Evolutionary conservation across 2,329 filamentous ascomycete species (phyloP).

Genomic region (Paecilomyces sp.): DNA sequence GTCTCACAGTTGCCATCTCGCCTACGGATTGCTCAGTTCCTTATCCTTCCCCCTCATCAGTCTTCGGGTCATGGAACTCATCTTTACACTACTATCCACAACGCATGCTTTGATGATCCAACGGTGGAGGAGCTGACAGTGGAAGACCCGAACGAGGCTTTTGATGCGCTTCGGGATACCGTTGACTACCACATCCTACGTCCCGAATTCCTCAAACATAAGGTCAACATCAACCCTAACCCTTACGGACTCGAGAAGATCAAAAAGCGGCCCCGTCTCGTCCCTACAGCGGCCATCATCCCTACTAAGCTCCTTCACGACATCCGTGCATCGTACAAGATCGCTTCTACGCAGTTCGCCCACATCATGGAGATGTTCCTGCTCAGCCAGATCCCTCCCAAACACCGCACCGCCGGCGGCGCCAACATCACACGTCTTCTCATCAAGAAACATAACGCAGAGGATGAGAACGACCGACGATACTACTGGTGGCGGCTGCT

Average conservation of each 20-base stretch:
- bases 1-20: slow-evolving; percentile 63
- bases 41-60: slow-evolving; percentile 85
- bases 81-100: slow-evolving; percentile 75
- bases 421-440: slow-evolving; percentile 46
- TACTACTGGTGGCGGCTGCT: slow-evolving; percentile 62
- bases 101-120: slow-evolving; percentile 57
- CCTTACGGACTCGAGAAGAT: slow-evolving; percentile 26
- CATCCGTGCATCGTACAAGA: slow-evolving; percentile 49
- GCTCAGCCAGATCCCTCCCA: slow-evolving; percentile 47
- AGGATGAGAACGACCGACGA: slow-evolving; percentile 49
- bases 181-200: slow-evolving; percentile 53
- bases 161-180: slow-evolving; percentile 58
- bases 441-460: slow-evolving; percentile 38
- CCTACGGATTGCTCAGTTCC: slow-evolving; percentile 83
- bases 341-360: slow-evolving; percentile 55
- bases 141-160: slow-evolving; percentile 77
- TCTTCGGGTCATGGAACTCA: slow-evolving; percentile 68
- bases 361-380: slow-evolving; percentile 58
- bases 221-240: slow-evolving; percentile 42
- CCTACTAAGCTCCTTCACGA: slow-evolving; percentile 42
- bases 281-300: slow-evolving; percentile 49
- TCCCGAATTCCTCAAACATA: slow-evolving; percentile 41
- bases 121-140: slow-evolving; percentile 80
- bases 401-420: slow-evolving; percentile 40
- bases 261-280: slow-evolving; percentile 29